A percentile compares a stretch with the other conserved stretches of the same genome.
phyloP scores from a whole-genome alignment of 83 land plant genomes.

The Diphasiastrum complanatum region DNA sequence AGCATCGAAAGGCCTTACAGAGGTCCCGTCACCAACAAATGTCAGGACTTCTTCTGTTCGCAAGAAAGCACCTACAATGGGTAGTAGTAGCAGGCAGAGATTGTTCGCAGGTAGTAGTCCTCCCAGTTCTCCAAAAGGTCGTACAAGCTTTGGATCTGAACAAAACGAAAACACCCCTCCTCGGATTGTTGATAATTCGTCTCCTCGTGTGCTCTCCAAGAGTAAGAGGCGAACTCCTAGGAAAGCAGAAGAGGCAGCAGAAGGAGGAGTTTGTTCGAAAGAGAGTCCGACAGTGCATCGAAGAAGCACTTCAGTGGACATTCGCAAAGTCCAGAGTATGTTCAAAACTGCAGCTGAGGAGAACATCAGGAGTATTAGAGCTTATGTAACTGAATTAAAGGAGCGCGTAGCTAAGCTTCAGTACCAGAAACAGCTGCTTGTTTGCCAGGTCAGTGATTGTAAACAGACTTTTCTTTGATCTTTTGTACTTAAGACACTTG shows the following conservation, averaged over 20 bases:
- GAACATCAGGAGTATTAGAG: slow-evolving; percentile 81
- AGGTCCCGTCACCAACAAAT: slow-evolving; percentile 21
- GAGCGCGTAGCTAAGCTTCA: slow-evolving; percentile 98
- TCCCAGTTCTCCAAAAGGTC: slow-evolving; percentile 72
- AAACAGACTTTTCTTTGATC: neutral
- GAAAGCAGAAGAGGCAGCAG: too few species aligned
- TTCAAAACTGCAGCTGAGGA: slow-evolving; percentile 97
- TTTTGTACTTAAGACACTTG: neutral
- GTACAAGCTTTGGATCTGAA: slow-evolving; percentile 45
- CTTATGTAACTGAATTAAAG: slow-evolving; percentile 94
- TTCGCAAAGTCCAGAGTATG: slow-evolving; percentile 91
- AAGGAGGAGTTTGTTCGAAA: slow-evolving; percentile 7
- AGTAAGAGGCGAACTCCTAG: slow-evolving; percentile 16
- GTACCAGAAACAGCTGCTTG: slow-evolving; percentile 93
- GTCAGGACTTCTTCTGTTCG: slow-evolving; percentile 37
- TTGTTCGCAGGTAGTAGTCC: slow-evolving; percentile 45
- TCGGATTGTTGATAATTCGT: slow-evolving; percentile 8
- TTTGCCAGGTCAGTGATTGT: slow-evolving; percentile 90
- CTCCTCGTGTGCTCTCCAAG: slow-evolving; percentile 19
- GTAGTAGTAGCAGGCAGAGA: slow-evolving; percentile 37
- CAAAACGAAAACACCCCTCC: slow-evolving; percentile 68
- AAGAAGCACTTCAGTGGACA: slow-evolving; percentile 86
- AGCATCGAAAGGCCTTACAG: slow-evolving; percentile 17
- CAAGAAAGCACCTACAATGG: slow-evolving; percentile 58
- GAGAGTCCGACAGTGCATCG: slow-evolving; percentile 34